Percentiles rank a stretch among this genome's conserved stretches.
phyloP scores from a whole-genome alignment of 306 rosid species.

The Ormosia emarginata region DNA sequence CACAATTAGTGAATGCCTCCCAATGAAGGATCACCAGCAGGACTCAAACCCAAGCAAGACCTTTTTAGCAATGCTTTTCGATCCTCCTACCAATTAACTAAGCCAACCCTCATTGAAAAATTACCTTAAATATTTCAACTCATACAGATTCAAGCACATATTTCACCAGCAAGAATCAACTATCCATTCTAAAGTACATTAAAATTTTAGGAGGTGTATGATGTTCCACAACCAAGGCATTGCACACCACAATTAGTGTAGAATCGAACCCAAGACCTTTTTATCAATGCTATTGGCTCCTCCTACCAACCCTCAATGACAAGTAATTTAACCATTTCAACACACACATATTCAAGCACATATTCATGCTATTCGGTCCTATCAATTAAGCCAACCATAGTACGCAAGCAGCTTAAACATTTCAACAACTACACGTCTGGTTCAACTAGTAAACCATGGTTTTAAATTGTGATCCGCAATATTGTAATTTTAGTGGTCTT shows the following conservation, averaged over 20 bases:
- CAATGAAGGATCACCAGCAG: neutral
- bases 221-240: too few species aligned
- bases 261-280: neutral
- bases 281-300: neutral
- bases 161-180: neutral
- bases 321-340: too few species aligned
- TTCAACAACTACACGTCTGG: neutral
- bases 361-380: neutral
- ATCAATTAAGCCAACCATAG: neutral
- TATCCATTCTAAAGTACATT: too few species aligned
- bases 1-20: neutral
- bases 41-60: conserved; percentile 3
- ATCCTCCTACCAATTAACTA: conserved; percentile 20
- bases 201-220: too few species aligned
- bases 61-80: neutral
- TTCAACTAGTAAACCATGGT: too few species aligned
- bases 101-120: neutral
- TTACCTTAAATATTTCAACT: neutral
- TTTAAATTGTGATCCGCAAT: too few species aligned
- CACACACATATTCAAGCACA: too few species aligned
- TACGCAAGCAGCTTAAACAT: neutral
- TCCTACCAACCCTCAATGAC: too few species aligned
- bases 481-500: too few species aligned
- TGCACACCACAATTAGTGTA: too few species aligned
- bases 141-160: neutral